Conservation (phyloP, 331 rosid genomes). For the Acacia pycnantha region DNA sequence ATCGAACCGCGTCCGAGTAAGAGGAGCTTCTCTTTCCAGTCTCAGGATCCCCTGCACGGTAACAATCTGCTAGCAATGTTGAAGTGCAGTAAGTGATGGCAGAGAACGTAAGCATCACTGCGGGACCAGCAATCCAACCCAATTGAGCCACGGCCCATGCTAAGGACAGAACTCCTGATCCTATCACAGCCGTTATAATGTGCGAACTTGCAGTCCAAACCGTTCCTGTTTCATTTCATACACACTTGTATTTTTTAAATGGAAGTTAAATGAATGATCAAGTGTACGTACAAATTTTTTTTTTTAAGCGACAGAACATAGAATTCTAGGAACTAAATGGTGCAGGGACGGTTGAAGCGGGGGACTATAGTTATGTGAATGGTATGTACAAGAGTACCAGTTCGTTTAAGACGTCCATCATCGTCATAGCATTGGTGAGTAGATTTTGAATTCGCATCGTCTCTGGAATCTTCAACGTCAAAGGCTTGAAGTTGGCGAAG, state of each 20-base stretch:
- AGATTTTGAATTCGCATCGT: not conserved
- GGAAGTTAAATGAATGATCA: not conserved
- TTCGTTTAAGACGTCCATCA: constrained; percentile 33
- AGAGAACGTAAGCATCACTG: constrained; percentile 26
- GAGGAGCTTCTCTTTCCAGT: constrained; percentile 22
- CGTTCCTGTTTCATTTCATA: constrained; percentile 4
- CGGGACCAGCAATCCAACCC: constrained; percentile 36
- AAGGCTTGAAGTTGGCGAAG: constrained; percentile 1
- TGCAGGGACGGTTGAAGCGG: not conserved
- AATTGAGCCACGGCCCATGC: constrained; percentile 39
- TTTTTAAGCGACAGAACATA: not conserved
- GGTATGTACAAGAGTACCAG: not conserved
- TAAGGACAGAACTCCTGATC: constrained; percentile 33
- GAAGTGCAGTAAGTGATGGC: constrained; percentile 6
- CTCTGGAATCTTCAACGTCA: constrained; percentile 10
- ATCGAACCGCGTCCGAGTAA: constrained; percentile 28
- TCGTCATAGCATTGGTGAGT: constrained; percentile 10
- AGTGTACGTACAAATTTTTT: not conserved
- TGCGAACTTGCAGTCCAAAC: constrained; percentile 36
- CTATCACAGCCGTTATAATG: constrained; percentile 39
- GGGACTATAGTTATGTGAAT: not conserved
- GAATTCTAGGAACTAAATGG: not conserved
- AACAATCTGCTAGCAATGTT: constrained; percentile 24
- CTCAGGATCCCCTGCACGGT: constrained; percentile 15
- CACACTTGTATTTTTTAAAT: not conserved